Percentiles rank a stretch among this genome's conserved stretches.
Evolutionary conservation across 148 eudicot species (phyloP).

Genomic region (Fagopyrum homotropicum): DNA sequence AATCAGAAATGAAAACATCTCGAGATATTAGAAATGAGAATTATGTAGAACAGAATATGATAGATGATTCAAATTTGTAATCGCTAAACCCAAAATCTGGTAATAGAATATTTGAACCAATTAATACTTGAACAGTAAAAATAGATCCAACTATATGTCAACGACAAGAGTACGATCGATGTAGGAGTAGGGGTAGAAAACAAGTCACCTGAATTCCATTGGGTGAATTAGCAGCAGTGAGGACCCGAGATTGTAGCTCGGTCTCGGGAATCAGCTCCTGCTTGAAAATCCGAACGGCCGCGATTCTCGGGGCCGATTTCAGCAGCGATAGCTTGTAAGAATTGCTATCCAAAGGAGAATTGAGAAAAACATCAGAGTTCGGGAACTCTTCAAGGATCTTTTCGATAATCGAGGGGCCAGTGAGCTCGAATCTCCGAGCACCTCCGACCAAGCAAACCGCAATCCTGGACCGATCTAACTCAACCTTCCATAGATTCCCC

Average conservation of each 20-base stretch:
- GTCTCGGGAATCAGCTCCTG: slow-evolving; percentile 45
- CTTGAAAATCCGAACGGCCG: slow-evolving; percentile 44
- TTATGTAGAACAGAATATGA: too few species aligned
- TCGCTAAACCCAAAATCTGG: background rate
- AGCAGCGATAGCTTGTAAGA: slow-evolving; percentile 57
- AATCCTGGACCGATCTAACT: slow-evolving; percentile 40
- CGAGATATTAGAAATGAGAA: too few species aligned
- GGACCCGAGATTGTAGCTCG: slow-evolving; percentile 55
- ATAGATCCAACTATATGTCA: background rate
- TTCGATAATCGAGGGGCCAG: slow-evolving; percentile 76
- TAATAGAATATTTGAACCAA: background rate
- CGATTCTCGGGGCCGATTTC: slow-evolving; percentile 42
- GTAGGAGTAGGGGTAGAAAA: background rate
- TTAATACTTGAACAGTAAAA: background rate
- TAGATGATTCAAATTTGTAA: background rate
- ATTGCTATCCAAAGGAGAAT: slow-evolving; percentile 59
- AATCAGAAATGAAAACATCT: too few species aligned
- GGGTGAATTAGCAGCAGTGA: slow-evolving; percentile 74
- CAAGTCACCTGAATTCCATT: slow-evolving; percentile 78
- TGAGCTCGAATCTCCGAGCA: slow-evolving; percentile 78
- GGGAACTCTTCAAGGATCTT: slow-evolving; percentile 40
- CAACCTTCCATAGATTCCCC: slow-evolving; percentile 15
- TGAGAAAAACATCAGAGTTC: slow-evolving; percentile 65
- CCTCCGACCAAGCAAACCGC: slow-evolving; percentile 93
- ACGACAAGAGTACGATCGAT: background rate